These are phyloP conservation scores for Pleurotus platypus DNA, from an alignment of 768 basidiomycete species.

Conservation along the genomic window DNA sequence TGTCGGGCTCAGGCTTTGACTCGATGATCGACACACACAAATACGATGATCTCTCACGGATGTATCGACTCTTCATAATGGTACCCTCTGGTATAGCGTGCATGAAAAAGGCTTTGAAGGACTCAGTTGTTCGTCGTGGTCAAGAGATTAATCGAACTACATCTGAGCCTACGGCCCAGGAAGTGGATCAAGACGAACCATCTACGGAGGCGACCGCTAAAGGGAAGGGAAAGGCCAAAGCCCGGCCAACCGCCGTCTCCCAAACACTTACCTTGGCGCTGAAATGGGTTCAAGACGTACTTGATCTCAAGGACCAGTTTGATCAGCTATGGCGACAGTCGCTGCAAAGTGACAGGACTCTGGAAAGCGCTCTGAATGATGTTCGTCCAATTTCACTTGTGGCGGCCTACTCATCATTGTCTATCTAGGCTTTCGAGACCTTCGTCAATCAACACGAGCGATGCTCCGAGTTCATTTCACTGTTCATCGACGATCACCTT, in stretches of 20 bases:
- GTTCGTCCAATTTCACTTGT: conserved; percentile 35
- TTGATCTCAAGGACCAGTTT: conserved; percentile 90
- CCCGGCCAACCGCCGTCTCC: conserved; percentile 32
- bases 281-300: conserved; percentile 90
- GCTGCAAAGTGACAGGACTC: conserved; percentile 67
- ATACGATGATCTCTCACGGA: conserved; percentile 67
- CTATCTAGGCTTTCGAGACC: conserved; percentile 77
- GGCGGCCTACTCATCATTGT: not conserved
- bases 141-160: conserved; percentile 73
- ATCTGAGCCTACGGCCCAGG: conserved; percentile 30
- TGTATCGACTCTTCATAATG: conserved; percentile 72
- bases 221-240: conserved; percentile 39
- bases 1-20: conserved; percentile 83
- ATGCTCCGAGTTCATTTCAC: conserved; percentile 90
- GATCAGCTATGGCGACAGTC: conserved; percentile 70
- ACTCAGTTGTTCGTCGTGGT: conserved; percentile 71
- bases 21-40: conserved; percentile 83
- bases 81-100: conserved; percentile 64
- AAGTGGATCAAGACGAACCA: conserved; percentile 29
- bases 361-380: conserved; percentile 84
- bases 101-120: conserved; percentile 65
- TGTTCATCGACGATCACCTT: conserved; percentile 96
- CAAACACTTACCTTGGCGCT: conserved; percentile 63
- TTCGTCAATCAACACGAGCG: conserved; percentile 89
- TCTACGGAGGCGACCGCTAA: conserved; percentile 27